Conservation (phyloP, 75 land plant genomes). For the Chamaecyparis obtusa region DNA sequence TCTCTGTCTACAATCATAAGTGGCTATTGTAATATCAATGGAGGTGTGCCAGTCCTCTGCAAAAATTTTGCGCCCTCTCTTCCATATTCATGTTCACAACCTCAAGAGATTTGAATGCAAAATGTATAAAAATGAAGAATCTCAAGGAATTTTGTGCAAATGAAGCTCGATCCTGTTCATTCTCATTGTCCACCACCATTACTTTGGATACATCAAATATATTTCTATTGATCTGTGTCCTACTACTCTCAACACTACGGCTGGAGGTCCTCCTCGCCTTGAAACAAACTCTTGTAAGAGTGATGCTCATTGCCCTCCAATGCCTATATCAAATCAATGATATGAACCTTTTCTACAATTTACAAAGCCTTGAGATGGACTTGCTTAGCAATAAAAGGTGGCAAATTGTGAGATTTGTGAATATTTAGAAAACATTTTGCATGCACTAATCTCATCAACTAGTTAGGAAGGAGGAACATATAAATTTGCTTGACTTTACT, state of each 20-base stretch:
- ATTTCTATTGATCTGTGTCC: conserved; percentile 55
- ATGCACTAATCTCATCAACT: conserved; percentile 67
- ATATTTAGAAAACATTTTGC: conserved; percentile 69
- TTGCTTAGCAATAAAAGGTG: conserved; percentile 65
- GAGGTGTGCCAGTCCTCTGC: too few species aligned
- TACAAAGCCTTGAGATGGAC: conserved; percentile 55
- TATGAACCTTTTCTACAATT: conserved; percentile 36
- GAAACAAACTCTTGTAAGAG: conserved; percentile 65
- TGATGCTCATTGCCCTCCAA: conserved; percentile 80
- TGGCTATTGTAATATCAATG: too few species aligned
- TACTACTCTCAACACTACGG: conserved; percentile 58
- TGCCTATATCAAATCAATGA: conserved; percentile 71
- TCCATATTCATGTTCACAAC: conserved; percentile 40
- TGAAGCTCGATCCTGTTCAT: conserved; percentile 42
- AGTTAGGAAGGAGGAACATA: conserved; percentile 37
- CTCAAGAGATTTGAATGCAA: conserved; percentile 72
- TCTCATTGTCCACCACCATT: conserved; percentile 55
- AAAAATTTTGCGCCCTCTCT: too few species aligned
- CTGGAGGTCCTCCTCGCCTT: conserved; percentile 23
- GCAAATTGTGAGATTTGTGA: conserved; percentile 73
- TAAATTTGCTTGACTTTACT: not conserved
- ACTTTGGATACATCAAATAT: conserved; percentile 54
- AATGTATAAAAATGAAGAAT: conserved; percentile 59
- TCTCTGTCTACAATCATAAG: too few species aligned
- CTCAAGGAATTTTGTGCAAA: conserved; percentile 50